These are phyloP conservation scores for Yarrowia sp. DNA, from an alignment of 805 yeast genomes.

Conservation along the genomic window DNA sequence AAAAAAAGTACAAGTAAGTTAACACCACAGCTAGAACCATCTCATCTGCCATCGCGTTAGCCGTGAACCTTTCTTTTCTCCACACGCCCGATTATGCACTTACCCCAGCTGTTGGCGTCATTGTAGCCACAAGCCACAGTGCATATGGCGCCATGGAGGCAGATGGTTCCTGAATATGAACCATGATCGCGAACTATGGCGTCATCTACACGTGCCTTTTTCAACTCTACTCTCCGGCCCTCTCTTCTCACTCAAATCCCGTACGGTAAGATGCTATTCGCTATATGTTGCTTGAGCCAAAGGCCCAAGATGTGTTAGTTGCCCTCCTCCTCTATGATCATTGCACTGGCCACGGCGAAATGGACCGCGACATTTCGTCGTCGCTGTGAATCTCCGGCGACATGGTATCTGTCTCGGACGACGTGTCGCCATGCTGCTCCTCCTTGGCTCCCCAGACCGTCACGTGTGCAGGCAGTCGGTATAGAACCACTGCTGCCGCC, in stretches of 20 bases:
- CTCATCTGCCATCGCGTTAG: neutral
- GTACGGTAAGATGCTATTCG: neutral
- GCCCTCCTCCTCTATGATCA: neutral
- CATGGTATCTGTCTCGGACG: constrained; percentile 20
- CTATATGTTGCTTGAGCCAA: constrained; percentile 3
- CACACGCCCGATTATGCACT: neutral
- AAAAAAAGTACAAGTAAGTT: too few relatives aligned
- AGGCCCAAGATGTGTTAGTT: constrained; percentile 2
- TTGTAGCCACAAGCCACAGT: constrained; percentile 11
- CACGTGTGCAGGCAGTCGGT: neutral
- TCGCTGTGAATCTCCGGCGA: constrained; percentile 10
- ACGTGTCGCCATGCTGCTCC: neutral
- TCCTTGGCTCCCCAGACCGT: neutral
- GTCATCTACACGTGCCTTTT: neutral
- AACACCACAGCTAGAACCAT: neutral
- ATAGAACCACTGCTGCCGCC: neutral
- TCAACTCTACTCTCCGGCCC: too few relatives aligned
- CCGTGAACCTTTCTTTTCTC: constrained; percentile 5
- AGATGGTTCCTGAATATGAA: neutral
- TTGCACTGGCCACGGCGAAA: constrained; percentile 18
- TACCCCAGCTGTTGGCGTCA: neutral
- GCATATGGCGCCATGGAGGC: neutral
- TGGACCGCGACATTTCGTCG: constrained; percentile 19
- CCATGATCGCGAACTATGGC: neutral
- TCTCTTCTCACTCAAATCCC: too few relatives aligned